These are phyloP conservation scores for Xylaria sp. DNA, from an alignment of 2,329 filamentous ascomycete genomes.

Conservation along the genomic window DNA sequence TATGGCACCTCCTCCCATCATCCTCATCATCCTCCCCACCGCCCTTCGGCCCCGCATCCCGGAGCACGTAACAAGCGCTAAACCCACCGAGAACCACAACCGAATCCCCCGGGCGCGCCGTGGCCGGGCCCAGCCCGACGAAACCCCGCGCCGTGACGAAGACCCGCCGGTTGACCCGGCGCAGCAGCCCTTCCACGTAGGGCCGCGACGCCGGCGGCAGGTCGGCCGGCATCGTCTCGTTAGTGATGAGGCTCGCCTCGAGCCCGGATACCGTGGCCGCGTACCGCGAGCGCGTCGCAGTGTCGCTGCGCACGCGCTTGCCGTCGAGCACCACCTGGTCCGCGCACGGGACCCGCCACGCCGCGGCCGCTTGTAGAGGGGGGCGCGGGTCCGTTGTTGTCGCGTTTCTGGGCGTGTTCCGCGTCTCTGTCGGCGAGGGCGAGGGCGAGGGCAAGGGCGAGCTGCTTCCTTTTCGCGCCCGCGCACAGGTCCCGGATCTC, in stretches of 20 bases:
- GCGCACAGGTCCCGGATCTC: not conserved
- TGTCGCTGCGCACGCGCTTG: conserved; percentile 2
- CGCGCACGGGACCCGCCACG: conserved; percentile 14
- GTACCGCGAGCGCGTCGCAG: not conserved
- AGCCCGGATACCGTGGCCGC: not conserved
- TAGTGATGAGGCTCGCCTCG: not conserved
- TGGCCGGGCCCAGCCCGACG: conserved; percentile 10
- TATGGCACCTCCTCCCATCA: not conserved
- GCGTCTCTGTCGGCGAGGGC: no score
- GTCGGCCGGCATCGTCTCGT: not conserved
- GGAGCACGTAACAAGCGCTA: conserved; percentile 11
- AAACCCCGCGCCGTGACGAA: conserved; percentile 8
- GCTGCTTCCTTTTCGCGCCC: not conserved
- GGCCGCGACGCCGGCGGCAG: conserved; percentile 4
- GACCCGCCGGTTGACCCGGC: conserved; percentile 10
- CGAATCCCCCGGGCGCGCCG: not conserved
- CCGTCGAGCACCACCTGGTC: conserved; percentile 10
- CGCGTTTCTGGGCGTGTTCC: not conserved
- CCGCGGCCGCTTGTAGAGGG: not conserved
- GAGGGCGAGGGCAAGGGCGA: not conserved
- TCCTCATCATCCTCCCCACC: not conserved
- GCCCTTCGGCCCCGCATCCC: not conserved
- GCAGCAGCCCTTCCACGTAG: conserved; percentile 9
- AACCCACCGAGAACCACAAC: conserved; percentile 8
- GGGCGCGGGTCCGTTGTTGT: not conserved